phyloP scores from a whole-genome alignment of 73 alveolate genomes.

The Effrenium voratum region DNA sequence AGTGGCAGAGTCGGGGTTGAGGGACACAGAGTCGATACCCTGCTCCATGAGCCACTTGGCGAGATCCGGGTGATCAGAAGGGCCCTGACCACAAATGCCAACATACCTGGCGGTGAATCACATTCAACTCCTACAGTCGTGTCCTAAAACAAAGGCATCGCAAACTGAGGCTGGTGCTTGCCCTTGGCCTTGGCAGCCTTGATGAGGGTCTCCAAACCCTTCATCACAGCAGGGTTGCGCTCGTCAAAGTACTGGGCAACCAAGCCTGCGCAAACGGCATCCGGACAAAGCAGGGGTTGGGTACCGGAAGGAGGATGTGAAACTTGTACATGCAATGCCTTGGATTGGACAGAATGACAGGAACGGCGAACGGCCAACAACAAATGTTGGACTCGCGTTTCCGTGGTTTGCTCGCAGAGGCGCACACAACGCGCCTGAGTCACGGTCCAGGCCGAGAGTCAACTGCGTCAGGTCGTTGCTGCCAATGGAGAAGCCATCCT shows the following conservation, averaged over 20 bases:
- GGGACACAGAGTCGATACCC: constrained; percentile 85
- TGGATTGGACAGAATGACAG: background rate
- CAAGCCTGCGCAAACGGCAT: background rate
- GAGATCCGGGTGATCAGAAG: constrained; percentile 89
- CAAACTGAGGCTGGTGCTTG: background rate
- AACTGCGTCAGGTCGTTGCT: constrained; percentile 85
- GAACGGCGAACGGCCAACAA: background rate
- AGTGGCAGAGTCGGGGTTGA: constrained; percentile 77
- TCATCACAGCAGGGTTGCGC: constrained; percentile 94
- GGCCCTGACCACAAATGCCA: constrained; percentile 94
- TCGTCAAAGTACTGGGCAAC: constrained; percentile 93
- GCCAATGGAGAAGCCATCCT: constrained; percentile 91
- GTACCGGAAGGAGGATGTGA: background rate
- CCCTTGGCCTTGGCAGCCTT: constrained; percentile 93
- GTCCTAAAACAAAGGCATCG: background rate
- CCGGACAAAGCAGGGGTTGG: background rate
- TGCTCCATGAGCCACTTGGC: constrained; percentile 94
- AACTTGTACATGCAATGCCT: background rate
- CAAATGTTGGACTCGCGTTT: background rate
- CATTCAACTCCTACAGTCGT: background rate
- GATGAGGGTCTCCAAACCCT: constrained; percentile 81
- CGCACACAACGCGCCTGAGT: constrained; percentile 29
- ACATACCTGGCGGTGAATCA: constrained; percentile 6
- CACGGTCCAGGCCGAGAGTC: constrained; percentile 90
- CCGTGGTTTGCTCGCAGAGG: background rate